These are phyloP conservation scores for Pezicula carpinea DNA, from an alignment of 2,329 filamentous ascomycete species.

Conservation along the genomic window DNA sequence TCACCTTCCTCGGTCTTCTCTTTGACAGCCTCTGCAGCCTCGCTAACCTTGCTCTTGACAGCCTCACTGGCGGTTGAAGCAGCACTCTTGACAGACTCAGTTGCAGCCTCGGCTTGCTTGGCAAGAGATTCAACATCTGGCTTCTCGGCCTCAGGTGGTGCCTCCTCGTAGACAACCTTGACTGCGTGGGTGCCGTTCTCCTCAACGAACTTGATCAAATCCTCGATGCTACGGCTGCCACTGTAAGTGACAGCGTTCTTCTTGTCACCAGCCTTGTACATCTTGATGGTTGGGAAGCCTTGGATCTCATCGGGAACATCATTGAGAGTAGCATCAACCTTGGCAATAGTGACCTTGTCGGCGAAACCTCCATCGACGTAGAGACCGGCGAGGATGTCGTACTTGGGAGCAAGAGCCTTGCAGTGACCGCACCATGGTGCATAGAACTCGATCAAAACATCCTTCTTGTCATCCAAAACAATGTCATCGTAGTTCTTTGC, in stretches of 20 bases:
- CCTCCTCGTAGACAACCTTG: slow-evolving; percentile 55
- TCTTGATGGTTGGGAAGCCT: slow-evolving; percentile 99
- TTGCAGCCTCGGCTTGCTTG: slow-evolving; percentile 34
- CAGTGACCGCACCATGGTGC: slow-evolving; percentile 99
- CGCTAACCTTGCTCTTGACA: slow-evolving; percentile 38
- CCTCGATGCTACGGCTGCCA: slow-evolving; percentile 84
- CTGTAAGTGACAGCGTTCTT: slow-evolving; percentile 78
- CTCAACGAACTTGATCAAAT: slow-evolving; percentile 86
- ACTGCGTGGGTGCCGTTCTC: slow-evolving; percentile 92
- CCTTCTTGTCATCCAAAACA: slow-evolving; percentile 90
- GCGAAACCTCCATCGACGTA: slow-evolving; percentile 75
- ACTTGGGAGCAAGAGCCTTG: slow-evolving; percentile 96
- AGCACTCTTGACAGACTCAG: slow-evolving; percentile 32
- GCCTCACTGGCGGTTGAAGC: slow-evolving; percentile 45
- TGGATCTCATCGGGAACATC: slow-evolving; percentile 95
- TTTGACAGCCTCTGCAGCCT: slow-evolving; percentile 37
- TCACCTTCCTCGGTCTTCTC: slow-evolving; percentile 23
- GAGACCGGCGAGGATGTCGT: slow-evolving; percentile 80
- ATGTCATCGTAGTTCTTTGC: slow-evolving; percentile 91
- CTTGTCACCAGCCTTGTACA: slow-evolving; percentile 90
- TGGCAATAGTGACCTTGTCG: slow-evolving; percentile 85
- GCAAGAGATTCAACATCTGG: slow-evolving; percentile 32
- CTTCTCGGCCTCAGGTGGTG: slow-evolving; percentile 44
- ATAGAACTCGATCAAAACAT: slow-evolving; percentile 97
- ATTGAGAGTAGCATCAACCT: slow-evolving; percentile 94